Evolutionary conservation across 768 basidiomycete species (phyloP), one percentile per base, ranked within the genome.

Genomic region (Chalciporus sphaerocephalus): DNA sequence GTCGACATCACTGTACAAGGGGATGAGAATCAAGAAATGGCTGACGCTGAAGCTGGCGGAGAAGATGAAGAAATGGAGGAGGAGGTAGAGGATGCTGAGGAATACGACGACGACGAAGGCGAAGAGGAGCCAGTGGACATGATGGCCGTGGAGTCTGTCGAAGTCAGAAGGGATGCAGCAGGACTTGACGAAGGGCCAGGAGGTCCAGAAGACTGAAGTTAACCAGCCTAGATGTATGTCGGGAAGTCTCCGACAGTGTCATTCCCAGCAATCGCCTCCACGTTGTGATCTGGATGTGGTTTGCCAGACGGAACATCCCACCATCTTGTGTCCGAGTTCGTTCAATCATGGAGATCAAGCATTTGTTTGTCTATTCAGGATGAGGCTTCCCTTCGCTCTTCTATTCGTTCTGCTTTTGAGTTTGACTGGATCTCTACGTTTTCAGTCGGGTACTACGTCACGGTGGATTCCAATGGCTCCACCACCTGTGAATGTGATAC

Each of bases 91-190:
- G 65, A 55, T 15, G 48, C 50, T 2, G 59, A 47, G 0, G 62
- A 55, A 9, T 60, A 59, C 2, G 66, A 66, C 2, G 66, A 69
- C n/a, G 66, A 68, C 2, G 67, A 68, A n/a, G 71, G 61, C 22
- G 55, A 65, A 22, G 69, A 73, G 48, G 69, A 73, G 40, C 44
- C 62, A 38, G 65, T 69, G 54, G 71, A 82, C 48, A 47, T 63
- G 30, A 68, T 74, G 53, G 66, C 66, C 5, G 47, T 76, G 8
- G 77, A 80, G 46, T 56, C 69, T n/a, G 69, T 74, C 34, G 76
- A 75, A 46, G 34, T 73, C 27, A 56, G 43, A 46, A 60, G 40
- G 43, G 77, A 79, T 56, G 61, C 61, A 0, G 50, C 53, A 27
- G 71, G 66, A 10, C 52, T 73, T 22, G 75, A 75, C 2, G 67